Percentiles rank a stretch among this genome's conserved stretches.
Conservation (phyloP, 2,329 filamentous ascomycete species). For the Colletotrichum cordylinicola region DNA sequence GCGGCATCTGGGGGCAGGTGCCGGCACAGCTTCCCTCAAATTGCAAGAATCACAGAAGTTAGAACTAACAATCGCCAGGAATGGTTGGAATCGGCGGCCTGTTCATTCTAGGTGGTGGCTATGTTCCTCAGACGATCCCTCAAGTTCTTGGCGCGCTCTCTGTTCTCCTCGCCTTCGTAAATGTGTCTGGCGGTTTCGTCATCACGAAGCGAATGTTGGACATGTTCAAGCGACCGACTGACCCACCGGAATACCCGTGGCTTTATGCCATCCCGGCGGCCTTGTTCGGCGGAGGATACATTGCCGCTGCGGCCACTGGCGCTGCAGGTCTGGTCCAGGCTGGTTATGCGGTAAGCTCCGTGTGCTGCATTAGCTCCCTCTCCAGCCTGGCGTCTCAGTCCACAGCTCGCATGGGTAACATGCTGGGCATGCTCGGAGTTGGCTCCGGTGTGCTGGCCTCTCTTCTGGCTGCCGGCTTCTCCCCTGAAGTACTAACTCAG, state of each 20-base stretch:
- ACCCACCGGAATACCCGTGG: slow-evolving; percentile 89
- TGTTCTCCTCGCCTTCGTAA: slow-evolving; percentile 85
- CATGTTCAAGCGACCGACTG: slow-evolving; percentile 86
- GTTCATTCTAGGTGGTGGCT: slow-evolving; percentile 87
- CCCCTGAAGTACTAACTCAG: slow-evolving; percentile 78
- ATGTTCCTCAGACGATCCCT: slow-evolving; percentile 77
- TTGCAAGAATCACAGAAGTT: background rate
- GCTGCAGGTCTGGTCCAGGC: slow-evolving; percentile 86
- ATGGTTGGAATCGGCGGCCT: slow-evolving; percentile 90
- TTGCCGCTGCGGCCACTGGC: slow-evolving; percentile 81
- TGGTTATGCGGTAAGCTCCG: slow-evolving; percentile 83
- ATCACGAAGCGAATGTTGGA: slow-evolving; percentile 94
- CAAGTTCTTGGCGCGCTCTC: slow-evolving; percentile 80
- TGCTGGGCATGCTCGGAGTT: slow-evolving; percentile 86
- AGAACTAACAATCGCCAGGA: slow-evolving; percentile 42
- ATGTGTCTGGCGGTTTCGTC: slow-evolving; percentile 87
- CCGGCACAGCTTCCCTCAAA: no score
- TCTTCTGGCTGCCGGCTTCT: slow-evolving; percentile 80
- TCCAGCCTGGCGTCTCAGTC: slow-evolving; percentile 82
- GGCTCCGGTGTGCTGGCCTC: slow-evolving; percentile 84
- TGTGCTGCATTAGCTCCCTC: slow-evolving; percentile 85
- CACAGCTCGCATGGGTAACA: slow-evolving; percentile 84
- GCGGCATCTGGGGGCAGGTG: rapidly evolving
- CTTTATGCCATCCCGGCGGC: slow-evolving; percentile 80
- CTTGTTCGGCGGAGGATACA: slow-evolving; percentile 80